phyloP scores from a whole-genome alignment of 441 rosid genomes.

The Corymbia calophylla region DNA sequence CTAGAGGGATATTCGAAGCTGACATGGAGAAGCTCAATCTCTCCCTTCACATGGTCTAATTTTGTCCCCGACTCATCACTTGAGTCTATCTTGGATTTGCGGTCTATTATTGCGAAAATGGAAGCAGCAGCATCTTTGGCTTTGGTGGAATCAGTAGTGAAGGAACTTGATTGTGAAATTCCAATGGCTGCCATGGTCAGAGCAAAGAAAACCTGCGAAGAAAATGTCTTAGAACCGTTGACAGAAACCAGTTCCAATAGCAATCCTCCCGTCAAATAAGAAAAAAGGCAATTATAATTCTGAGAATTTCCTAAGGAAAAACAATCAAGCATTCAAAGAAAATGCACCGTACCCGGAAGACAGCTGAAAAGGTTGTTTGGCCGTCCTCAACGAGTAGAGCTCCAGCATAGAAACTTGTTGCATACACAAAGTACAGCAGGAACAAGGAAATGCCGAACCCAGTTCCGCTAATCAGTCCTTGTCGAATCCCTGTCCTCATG shows the following conservation, averaged over 20 bases:
- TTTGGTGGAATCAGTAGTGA: slow-evolving; percentile 3
- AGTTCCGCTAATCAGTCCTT: slow-evolving; percentile 3
- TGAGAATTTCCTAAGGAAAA: neutral
- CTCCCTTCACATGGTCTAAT: neutral
- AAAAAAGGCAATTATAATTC: neutral
- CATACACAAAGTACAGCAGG: neutral
- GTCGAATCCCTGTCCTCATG: slow-evolving; percentile 1
- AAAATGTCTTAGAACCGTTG: neutral
- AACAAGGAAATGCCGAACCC: neutral
- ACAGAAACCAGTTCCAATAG: neutral
- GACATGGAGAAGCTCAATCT: neutral
- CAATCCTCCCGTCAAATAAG: neutral
- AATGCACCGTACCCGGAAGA: neutral
- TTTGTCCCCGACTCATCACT: slow-evolving; percentile 7
- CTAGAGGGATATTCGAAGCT: slow-evolving; percentile 10
- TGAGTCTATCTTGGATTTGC: slow-evolving; percentile 5
- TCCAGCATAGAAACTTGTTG: slow-evolving; percentile 8
- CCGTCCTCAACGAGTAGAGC: neutral
- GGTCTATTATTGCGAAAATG: slow-evolving; percentile 5
- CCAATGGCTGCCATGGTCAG: slow-evolving; percentile 9
- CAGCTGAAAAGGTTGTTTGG: neutral
- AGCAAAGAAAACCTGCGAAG: slow-evolving; percentile 7
- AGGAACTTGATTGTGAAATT: slow-evolving; percentile 3
- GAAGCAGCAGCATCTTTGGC: slow-evolving; percentile 7
- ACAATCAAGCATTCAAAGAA: neutral